These are phyloP conservation scores for Gliomastix tumulicola DNA, from an alignment of 2,329 filamentous ascomycete species.

Conservation along the genomic window DNA sequence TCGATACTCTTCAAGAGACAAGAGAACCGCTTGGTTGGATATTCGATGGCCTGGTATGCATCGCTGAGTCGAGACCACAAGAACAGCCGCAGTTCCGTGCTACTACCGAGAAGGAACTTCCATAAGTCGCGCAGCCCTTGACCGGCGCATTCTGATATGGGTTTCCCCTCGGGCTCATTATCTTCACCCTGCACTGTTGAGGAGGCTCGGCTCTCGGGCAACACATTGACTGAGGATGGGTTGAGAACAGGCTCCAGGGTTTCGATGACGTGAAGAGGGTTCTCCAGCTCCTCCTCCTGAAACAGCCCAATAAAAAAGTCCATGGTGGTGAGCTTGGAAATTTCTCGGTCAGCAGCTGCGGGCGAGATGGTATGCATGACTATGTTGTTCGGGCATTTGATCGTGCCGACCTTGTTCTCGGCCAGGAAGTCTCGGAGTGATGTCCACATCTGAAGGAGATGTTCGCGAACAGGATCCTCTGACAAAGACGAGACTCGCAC, in stretches of 20 bases:
- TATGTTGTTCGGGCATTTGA: constrained; percentile 73
- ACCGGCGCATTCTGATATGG: constrained; percentile 44
- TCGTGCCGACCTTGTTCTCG: constrained; percentile 30
- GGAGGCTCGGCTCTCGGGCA: not conserved
- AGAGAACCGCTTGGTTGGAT: constrained; percentile 80
- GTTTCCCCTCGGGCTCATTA: constrained; percentile 14
- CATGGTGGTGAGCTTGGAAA: constrained; percentile 88
- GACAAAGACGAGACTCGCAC: constrained; percentile 45
- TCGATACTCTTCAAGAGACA: constrained; percentile 83
- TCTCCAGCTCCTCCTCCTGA: constrained; percentile 71
- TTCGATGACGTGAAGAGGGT: constrained; percentile 82
- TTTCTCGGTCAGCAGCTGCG: constrained; percentile 79
- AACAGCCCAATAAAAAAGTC: constrained; percentile 93
- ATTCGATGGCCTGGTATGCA: constrained; percentile 79
- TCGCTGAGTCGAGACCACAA: constrained; percentile 88
- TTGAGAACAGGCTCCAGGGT: constrained; percentile 89
- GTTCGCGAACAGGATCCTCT: constrained; percentile 46
- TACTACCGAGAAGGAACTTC: constrained; percentile 76
- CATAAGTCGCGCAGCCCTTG: constrained; percentile 68
- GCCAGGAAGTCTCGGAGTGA: constrained; percentile 46
- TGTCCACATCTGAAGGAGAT: constrained; percentile 51
- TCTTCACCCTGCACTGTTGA: constrained; percentile 6
- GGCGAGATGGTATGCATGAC: constrained; percentile 83
- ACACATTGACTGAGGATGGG: constrained; percentile 47
- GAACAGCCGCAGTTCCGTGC: constrained; percentile 75